Base-by-base conservation (phyloP, 1,284 basidiomycete genomes). In the Austroboletus rostrupii region DNA sequence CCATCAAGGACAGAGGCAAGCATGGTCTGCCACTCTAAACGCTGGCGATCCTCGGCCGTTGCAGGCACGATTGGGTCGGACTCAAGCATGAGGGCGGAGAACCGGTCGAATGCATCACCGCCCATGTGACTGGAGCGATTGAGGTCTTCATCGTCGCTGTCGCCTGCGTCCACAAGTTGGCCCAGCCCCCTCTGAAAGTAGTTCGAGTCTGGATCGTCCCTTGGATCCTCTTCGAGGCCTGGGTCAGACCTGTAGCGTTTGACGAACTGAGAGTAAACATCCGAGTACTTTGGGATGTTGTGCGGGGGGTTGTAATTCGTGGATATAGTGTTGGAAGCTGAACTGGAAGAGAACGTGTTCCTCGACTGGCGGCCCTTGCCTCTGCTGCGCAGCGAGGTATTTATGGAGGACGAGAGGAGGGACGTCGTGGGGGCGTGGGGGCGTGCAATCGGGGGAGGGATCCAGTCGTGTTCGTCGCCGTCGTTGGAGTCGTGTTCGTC, bases 21-120 rank as follows among this genome's bases (percentile, higher is more conserved):
- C 85, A 97, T 90, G 35, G 87, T 88, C 68, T 95, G 92, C 94
- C 94, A 97, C 69, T 95, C 93, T 42, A 95, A 72, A 26, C 94
- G 79, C 59, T 93, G 90, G 54, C 80, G 78, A 58, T 91, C 87
- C 60, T 89, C 85, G 40, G 80, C 69, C 9, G 81, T 84, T 37
- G 78, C 75, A 33, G 85, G 81, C 54, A 83, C 77, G 48, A 77
- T 73, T 31, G 78, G 71, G 53, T 86, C 83, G 10, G 76, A 70
- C 58, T 88, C 84, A 37, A 81, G 71, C 53, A 77, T 69, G 32
- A 79, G 69, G n/a, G 74, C 70, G 16, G 77, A 75, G 49, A 78
- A 67, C 14, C 75, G 73, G 55, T 86, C 82, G 52, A 75, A 71
- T 23, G 66, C 67, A 53, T 83, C 80, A 38, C 69, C 70, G 32